These are phyloP conservation scores for Coemansia sp. DNA, from an alignment of 192 early-diverging fungal genomes.

Conservation along the genomic window DNA sequence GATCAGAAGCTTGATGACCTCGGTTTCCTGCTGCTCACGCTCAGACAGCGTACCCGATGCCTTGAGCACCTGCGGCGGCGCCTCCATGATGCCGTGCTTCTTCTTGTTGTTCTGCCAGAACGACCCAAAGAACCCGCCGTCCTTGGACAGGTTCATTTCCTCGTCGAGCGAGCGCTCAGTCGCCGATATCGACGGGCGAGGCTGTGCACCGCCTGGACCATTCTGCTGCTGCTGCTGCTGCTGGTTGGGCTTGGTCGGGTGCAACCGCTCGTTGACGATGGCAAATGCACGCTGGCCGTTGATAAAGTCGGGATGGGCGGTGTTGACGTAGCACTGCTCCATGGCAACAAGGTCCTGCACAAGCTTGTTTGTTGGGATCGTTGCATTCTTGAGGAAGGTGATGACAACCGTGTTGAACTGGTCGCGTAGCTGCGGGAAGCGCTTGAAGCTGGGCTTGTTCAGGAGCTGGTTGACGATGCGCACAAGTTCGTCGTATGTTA, in stretches of 20 bases:
- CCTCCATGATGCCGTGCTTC: conserved; percentile 65
- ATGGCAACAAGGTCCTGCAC: conserved; percentile 88
- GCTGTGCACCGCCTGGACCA: not conserved
- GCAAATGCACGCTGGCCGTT: conserved; percentile 95
- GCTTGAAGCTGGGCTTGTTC: conserved; percentile 89
- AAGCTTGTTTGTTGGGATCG: conserved; percentile 91
- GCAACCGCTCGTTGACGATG: conserved; percentile 83
- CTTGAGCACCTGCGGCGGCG: conserved; percentile 73
- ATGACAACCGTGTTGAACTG: conserved; percentile 92
- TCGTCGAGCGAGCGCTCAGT: conserved; percentile 58
- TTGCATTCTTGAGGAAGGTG: conserved; percentile 87
- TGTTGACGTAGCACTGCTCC: conserved; percentile 98
- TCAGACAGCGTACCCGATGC: conserved; percentile 94
- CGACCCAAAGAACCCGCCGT: conserved; percentile 92
- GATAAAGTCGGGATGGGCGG: conserved; percentile 97
- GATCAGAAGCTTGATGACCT: conserved; percentile 98
- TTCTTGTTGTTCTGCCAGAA: conserved; percentile 91
- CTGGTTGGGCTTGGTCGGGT: conserved; percentile 63
- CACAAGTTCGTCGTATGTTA: conserved; percentile 98
- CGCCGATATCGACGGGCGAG: conserved; percentile 33
- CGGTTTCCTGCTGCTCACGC: conserved; percentile 95
- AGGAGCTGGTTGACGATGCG: conserved; percentile 92
- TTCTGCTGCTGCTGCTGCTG: conserved; percentile 15
- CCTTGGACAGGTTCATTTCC: conserved; percentile 60
- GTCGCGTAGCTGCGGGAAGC: conserved; percentile 94